Evolutionary conservation across 192 early-diverging fungal species (phyloP).

Genomic region (Gryganskiella cystojenkinii): DNA sequence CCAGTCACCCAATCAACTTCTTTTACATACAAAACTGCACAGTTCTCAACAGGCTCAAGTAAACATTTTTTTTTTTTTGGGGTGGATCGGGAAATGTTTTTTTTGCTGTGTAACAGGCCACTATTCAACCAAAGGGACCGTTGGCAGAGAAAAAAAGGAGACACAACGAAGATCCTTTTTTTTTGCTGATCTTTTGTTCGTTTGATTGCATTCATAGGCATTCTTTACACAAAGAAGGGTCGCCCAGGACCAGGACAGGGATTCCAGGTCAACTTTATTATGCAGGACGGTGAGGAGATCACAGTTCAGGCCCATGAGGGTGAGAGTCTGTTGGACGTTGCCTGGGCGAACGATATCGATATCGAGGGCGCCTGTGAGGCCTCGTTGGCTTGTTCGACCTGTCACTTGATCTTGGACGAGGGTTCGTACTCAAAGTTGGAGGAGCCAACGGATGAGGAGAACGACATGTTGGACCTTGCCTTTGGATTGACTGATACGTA

Average conservation of each 20-base stretch:
- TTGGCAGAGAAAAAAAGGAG: too few relatives aligned
- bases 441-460: conserved; percentile 96
- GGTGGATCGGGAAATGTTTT: background rate
- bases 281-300: conserved; percentile 84
- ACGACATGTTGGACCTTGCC: conserved; percentile 98
- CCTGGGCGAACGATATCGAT: conserved; percentile 93
- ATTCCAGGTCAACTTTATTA: conserved; percentile 80
- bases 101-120: background rate
- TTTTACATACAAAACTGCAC: background rate
- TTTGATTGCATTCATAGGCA: conserved; percentile 3
- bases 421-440: conserved; percentile 85
- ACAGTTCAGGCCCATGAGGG: conserved; percentile 84
- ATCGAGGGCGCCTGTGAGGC: conserved; percentile 98
- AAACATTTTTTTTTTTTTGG: background rate
- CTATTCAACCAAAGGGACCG: background rate
- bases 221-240: conserved; percentile 23
- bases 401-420: conserved; percentile 90
- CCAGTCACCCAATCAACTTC: too few relatives aligned
- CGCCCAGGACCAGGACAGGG: conserved; percentile 47
- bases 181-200: background rate
- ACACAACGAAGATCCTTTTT: background rate
- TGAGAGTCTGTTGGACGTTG: conserved; percentile 91
- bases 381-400: conserved; percentile 93
- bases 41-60: conserved; percentile 19
- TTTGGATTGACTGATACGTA: conserved; percentile 97